Conservation (phyloP, 1,284 basidiomycete species). For the Tremellales sp. region DNA sequence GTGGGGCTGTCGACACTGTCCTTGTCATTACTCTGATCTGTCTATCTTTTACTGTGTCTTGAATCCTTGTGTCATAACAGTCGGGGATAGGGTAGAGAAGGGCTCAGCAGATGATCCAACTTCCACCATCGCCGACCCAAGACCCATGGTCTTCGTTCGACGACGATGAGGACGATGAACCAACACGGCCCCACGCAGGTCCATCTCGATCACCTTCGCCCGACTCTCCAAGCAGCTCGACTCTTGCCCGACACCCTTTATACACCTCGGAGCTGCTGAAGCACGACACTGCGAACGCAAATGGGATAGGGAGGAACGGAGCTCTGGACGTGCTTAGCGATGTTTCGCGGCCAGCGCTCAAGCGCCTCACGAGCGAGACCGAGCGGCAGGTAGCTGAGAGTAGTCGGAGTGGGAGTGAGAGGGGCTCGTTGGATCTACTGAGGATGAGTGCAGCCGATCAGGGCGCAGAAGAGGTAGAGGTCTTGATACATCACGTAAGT, state of each 20-base stretch:
- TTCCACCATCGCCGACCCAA: not conserved
- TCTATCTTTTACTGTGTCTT: no score
- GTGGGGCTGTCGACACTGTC: no score
- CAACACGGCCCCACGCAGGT: not conserved
- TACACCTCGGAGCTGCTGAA: not conserved
- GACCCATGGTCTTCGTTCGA: not conserved
- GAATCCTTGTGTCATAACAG: no score
- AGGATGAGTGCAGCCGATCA: slow-evolving; percentile 21
- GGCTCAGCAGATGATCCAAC: not conserved
- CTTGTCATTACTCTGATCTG: no score
- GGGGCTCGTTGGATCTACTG: slow-evolving; percentile 33
- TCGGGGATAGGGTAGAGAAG: no score
- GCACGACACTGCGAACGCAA: no score
- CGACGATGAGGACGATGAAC: not conserved
- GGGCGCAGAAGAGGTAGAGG: slow-evolving; percentile 40
- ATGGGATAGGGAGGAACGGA: no score
- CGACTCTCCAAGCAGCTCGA: no score
- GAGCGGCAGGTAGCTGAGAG: slow-evolving; percentile 41
- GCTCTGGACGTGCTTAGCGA: slow-evolving; percentile 8
- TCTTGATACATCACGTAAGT: slow-evolving; percentile 50
- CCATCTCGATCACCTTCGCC: not conserved
- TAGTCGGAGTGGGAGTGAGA: slow-evolving; percentile 27
- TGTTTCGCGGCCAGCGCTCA: slow-evolving; percentile 33
- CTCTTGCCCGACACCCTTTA: slow-evolving; percentile 5
- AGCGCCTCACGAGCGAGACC: slow-evolving; percentile 37